phyloP scores from a whole-genome alignment of 495 filamentous ascomycete species.

The Aspergillus sclerotiicarbonarius region DNA sequence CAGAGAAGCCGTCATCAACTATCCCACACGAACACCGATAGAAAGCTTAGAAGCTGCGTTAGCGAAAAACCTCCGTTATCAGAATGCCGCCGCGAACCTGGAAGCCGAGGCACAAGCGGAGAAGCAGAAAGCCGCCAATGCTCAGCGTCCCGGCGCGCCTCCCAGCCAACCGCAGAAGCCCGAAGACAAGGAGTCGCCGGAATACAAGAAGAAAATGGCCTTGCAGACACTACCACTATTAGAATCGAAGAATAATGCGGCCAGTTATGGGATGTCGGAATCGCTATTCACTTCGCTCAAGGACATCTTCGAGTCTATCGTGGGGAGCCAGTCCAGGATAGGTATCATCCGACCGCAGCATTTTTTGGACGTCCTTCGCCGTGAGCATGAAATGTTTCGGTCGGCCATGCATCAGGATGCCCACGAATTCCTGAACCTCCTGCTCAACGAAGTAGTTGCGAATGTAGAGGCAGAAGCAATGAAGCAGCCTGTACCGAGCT shows the following conservation, averaged over 20 bases:
- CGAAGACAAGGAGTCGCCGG: constrained; percentile 78
- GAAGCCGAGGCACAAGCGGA: constrained; percentile 45
- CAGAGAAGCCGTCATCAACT: constrained; percentile 91
- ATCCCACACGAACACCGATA: constrained; percentile 65
- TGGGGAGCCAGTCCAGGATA: constrained; percentile 75
- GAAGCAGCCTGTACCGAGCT: constrained; percentile 38
- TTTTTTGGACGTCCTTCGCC: constrained; percentile 88
- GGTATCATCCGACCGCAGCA: constrained; percentile 91
- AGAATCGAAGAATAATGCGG: constrained; percentile 73
- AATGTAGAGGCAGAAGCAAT: constrained; percentile 84
- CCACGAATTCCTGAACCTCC: constrained; percentile 91
- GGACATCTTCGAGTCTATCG: constrained; percentile 92
- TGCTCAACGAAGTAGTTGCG: constrained; percentile 93
- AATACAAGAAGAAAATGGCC: constrained; percentile 95
- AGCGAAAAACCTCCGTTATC: constrained; percentile 45
- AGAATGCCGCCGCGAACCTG: constrained; percentile 38
- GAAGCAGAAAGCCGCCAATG: constrained; percentile 40
- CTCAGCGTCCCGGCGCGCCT: constrained; percentile 45
- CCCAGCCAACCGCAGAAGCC: constrained; percentile 65
- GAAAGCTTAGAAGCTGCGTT: constrained; percentile 51
- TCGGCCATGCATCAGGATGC: constrained; percentile 97
- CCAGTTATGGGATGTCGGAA: constrained; percentile 88
- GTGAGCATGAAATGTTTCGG: constrained; percentile 97
- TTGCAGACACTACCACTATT: constrained; percentile 82
- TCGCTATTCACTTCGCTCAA: constrained; percentile 91